These are phyloP conservation scores for Rhazya stricta DNA, from an alignment of 257 asterid genomes.

Conservation along the genomic window DNA sequence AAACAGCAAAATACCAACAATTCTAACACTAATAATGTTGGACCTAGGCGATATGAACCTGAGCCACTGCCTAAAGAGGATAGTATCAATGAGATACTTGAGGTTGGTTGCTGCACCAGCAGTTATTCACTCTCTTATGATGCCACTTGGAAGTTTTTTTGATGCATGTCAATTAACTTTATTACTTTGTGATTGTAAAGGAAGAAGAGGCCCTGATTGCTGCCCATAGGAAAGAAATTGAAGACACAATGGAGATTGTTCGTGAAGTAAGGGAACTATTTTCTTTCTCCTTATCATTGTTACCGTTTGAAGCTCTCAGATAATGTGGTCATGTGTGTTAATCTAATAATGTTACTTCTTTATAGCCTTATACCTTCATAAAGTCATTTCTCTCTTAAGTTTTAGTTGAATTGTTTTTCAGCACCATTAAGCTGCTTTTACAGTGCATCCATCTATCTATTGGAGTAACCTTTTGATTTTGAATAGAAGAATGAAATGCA, in stretches of 20 bases:
- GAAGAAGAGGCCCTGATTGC: slow-evolving; percentile 94
- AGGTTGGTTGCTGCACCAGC: slow-evolving; percentile 43
- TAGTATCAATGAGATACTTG: slow-evolving; percentile 77
- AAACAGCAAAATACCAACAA: background rate
- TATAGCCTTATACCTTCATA: background rate
- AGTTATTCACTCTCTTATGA: background rate
- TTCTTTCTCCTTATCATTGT: background rate
- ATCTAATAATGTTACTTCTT: background rate
- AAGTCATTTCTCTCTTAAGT: background rate
- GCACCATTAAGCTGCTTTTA: background rate
- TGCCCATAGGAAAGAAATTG: slow-evolving; percentile 91
- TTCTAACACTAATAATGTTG: slow-evolving; percentile 31
- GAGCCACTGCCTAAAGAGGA: slow-evolving; percentile 54
- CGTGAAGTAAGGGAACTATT: slow-evolving; percentile 60
- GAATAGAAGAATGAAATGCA: background rate
- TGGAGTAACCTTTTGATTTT: background rate
- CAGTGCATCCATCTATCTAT: background rate
- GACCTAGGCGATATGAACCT: slow-evolving; percentile 41
- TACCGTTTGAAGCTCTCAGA: background rate
- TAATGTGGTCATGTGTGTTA: background rate
- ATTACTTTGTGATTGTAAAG: slow-evolving; percentile 33
- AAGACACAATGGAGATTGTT: slow-evolving; percentile 95
- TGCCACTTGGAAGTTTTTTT: slow-evolving; percentile 7
- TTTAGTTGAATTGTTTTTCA: background rate
- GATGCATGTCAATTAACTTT: slow-evolving; percentile 13